These are phyloP conservation scores for Paramecium bursaria DNA, from an alignment of 73 alveolate genomes.

Conservation along the genomic window DNA sequence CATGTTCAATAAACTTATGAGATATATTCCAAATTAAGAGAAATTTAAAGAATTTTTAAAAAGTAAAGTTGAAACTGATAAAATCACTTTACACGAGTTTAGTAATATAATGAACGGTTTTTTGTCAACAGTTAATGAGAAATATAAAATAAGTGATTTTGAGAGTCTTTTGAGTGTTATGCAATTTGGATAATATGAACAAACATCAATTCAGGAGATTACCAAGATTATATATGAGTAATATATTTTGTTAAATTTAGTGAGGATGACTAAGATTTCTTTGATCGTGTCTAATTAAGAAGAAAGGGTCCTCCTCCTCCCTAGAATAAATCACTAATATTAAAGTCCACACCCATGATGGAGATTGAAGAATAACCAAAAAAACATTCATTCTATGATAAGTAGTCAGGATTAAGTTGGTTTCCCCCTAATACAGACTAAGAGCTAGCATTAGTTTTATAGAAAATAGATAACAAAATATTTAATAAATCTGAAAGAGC, in stretches of 20 bases:
- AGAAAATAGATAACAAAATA: conserved; percentile 67
- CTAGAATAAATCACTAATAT: conserved; percentile 32
- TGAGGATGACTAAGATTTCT: conserved; percentile 63
- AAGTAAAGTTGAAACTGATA: conserved; percentile 3
- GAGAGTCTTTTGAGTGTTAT: conserved; percentile 73
- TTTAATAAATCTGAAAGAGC: conserved; percentile 65
- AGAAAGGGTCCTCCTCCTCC: conserved; percentile 68
- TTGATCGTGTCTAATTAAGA: conserved; percentile 58
- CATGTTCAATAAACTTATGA: conserved; percentile 16
- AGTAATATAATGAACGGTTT: conserved; percentile 38
- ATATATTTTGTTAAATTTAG: not conserved
- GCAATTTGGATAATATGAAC: conserved; percentile 64
- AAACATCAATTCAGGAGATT: conserved; percentile 59
- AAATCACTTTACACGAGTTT: conserved; percentile 46
- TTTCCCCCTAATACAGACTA: not conserved
- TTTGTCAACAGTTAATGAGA: conserved; percentile 61
- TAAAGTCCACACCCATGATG: conserved; percentile 1
- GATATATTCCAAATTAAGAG: conserved; percentile 1
- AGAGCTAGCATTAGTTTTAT: conserved; percentile 35
- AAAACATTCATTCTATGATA: not conserved
- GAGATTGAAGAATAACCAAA: conserved; percentile 6
- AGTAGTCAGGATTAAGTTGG: conserved; percentile 37
- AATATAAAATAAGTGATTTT: conserved; percentile 62
- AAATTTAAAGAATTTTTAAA: conserved; percentile 63
- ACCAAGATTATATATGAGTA: conserved; percentile 70